Base-by-base conservation (phyloP, 345 rosid species). In the Erysimum cheiranthoides region DNA sequence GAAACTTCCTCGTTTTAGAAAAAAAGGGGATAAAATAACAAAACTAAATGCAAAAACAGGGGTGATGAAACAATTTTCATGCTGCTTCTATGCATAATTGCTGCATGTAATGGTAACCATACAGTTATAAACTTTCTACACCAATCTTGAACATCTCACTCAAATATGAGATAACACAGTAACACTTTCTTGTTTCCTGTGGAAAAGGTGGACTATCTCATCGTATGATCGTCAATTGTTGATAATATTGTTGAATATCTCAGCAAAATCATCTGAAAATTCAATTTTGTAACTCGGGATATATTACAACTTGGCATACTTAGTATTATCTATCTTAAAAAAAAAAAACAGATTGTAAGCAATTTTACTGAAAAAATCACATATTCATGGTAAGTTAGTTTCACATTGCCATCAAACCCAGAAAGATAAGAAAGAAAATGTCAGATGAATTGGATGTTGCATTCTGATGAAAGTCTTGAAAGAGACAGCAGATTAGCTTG, bases 81-180 rank as follows among this genome's bases (percentile, higher is more conserved):
- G 79, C 46, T 28, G 53, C 52, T 66, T 47, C 59, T 58, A 58
- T 74, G 52, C 73, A 67, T 68, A 38, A 67, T 60, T 50, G 53
- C 73, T 50, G 53, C 73, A 68, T 50, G 60, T 13, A 38, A 47
- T 21, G 25, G 25, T 21, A 21, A 46, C 66, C 64, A 49, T 32
- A 13, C 14, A 18, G 16, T 21, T 45, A 8, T 12, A 43, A 70
- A 13, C 66, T 31, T 49, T 66, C 2, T 50, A 66, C 42, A 12
- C 12, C 11, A 49, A 18, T 17, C 30, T 63, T 43, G 12, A 42
- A 10, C 35, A 14, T 21, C 25, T 21, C 25, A 21, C 25, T 21
- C 28, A 9, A 12, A 18, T 12, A 36, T 60, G 30, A 36, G 64
- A 36, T 36, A 36, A 17, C 30, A 36, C 35, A 32, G 35, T 32